These are phyloP conservation scores for Aureobasidium sp. DNA, from an alignment of 2,329 filamentous ascomycete genomes.

Conservation along the genomic window DNA sequence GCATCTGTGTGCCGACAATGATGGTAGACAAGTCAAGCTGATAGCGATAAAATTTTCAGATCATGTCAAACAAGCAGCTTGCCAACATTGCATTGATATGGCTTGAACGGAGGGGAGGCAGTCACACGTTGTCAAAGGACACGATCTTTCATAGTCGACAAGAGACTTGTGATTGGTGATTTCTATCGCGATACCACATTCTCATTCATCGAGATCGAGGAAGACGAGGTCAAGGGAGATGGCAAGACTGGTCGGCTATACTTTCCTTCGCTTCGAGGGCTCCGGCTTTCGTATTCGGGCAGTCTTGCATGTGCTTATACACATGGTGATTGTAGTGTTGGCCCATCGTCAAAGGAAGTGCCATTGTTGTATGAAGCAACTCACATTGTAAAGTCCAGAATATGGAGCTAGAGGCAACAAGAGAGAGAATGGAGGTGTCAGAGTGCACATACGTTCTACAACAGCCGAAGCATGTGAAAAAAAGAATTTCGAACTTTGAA, in stretches of 20 bases:
- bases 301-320: not conserved
- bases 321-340: not conserved
- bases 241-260: not conserved
- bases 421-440: not conserved
- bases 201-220: not conserved
- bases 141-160: too few relatives aligned
- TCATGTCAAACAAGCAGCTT: too few relatives aligned
- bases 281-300: not conserved
- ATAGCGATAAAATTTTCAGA: too few relatives aligned
- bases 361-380: not conserved
- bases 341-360: not conserved
- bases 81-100: too few relatives aligned
- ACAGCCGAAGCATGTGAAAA: not conserved
- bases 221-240: not conserved
- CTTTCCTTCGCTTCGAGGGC: not conserved
- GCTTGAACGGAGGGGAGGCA: too few relatives aligned
- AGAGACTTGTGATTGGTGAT: too few relatives aligned
- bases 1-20: too few relatives aligned
- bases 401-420: not conserved
- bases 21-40: too few relatives aligned
- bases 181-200: not conserved
- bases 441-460: not conserved
- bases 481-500: not conserved
- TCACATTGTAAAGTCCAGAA: not conserved
- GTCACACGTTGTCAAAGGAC: too few relatives aligned